Conservation (phyloP, 345 rosid species). For the Mangifera indica region DNA sequence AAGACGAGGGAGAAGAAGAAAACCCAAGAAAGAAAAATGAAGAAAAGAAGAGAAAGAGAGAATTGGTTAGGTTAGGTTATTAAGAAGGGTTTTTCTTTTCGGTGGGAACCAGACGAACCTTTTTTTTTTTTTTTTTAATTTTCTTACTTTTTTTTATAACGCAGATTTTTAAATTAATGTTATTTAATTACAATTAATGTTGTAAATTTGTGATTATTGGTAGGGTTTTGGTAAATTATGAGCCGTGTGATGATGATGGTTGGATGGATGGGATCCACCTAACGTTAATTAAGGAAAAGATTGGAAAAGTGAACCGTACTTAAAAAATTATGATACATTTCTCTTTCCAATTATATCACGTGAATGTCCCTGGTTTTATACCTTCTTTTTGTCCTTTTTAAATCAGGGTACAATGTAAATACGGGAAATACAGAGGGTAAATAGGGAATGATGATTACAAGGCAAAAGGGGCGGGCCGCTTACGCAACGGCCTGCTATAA, state of each 20-base stretch:
- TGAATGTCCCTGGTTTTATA: background rate
- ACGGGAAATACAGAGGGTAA: background rate
- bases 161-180: background rate
- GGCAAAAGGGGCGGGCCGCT: slow-evolving; percentile 26
- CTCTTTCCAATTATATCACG: slow-evolving; percentile 5
- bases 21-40: background rate
- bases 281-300: slow-evolving; percentile 17
- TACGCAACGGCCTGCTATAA: slow-evolving; percentile 28
- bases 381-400: background rate
- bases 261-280: background rate
- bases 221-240: background rate
- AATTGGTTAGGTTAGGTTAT: background rate
- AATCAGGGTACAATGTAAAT: background rate
- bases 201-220: background rate
- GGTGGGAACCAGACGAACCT: slow-evolving; percentile 20
- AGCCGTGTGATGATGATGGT: background rate
- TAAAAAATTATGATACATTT: background rate
- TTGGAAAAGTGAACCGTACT: background rate
- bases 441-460: background rate
- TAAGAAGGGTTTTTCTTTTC: slow-evolving; percentile 1
- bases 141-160: slow-evolving; percentile 1
- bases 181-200: too few relatives aligned
- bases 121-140: background rate
- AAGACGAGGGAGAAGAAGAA: slow-evolving; percentile 4
- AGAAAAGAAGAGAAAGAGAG: background rate